Evolutionary conservation across 2,329 filamentous ascomycete species (phyloP).

Genomic region (Rhynchosporium agropyri): DNA sequence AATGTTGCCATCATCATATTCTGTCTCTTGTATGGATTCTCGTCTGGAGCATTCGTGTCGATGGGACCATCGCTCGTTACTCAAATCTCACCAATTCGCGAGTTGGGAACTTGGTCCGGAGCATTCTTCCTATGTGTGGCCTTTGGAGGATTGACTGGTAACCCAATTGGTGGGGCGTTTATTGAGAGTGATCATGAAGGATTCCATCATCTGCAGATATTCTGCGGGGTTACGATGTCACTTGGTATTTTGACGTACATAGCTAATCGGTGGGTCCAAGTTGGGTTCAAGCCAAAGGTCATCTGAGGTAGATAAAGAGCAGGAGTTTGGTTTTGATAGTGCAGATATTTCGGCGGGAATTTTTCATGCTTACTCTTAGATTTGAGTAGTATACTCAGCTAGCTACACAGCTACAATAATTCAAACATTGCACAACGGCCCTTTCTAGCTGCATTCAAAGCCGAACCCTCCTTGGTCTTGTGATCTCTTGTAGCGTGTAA

Average conservation of each 20-base stretch:
- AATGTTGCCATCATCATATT: conserved; percentile 65
- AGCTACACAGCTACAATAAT: too few species aligned
- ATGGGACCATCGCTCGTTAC: conserved; percentile 66
- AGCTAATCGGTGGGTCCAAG: conserved; percentile 42
- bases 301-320: conserved; percentile 26
- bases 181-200: conserved; percentile 56
- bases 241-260: conserved; percentile 47
- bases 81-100: conserved; percentile 69
- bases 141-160: conserved; percentile 67
- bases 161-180: conserved; percentile 68
- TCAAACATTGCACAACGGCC: too few species aligned
- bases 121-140: conserved; percentile 63
- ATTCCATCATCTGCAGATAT: conserved; percentile 57
- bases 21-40: conserved; percentile 69
- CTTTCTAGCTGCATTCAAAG: too few species aligned
- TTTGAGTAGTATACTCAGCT: too few species aligned
- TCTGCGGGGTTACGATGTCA: conserved; percentile 59
- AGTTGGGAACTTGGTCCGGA: conserved; percentile 71
- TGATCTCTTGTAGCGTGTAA: too few species aligned
- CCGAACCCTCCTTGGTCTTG: too few species aligned
- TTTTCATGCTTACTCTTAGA: background rate
- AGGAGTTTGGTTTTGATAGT: background rate
- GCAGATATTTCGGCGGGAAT: background rate
- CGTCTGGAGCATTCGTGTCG: conserved; percentile 66
- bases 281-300: conserved; percentile 35